Evolutionary conservation across 257 asterid genomes (phyloP), one percentile per base, ranked within the genome.

Genomic region (Voacanga thouarsii): DNA sequence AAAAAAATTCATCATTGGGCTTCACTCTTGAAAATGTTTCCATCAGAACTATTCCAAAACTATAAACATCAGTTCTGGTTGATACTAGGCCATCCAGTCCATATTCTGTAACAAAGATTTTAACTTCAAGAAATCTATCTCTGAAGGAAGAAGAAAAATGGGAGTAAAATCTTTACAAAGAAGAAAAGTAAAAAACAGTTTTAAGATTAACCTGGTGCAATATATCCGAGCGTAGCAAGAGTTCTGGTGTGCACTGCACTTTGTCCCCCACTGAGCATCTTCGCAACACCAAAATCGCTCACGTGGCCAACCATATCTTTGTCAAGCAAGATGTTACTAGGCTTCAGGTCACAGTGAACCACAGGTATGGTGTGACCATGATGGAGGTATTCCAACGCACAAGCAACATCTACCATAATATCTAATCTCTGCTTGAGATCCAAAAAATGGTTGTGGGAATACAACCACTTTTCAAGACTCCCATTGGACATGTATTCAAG

Each of bases 51-150:
- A 85, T 47, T 10, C 90, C 90, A 1, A 41, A 85, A 72, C 92
- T 82, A 70, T 86, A 85, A 55, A 86, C 71, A 51, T 88, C 92
- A 15, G 86, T 72, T 50, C 78, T 80, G 18, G 86, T 75, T 0
- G 92, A 89, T 10, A 87, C 82, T 0, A 85, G 28, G 2, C 92
- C 92, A 72, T 83, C 86, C 47, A 26, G 76, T 79, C 92, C 88
- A 69, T 80, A 83, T 76, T 87, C 90, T 87, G 74, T 68, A 50
- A 19, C 21, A 26, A 43, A 76, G 73, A 43, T 53, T 50, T 19
- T 33, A 57, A 59, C 24, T 3, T 19, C 21, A 51, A 12, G 21
- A 51, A 51, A 51, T 51, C 57, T 33, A 1, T 15, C 21, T 51
- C 14, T 51, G 19, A 12, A 51, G 57, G 21, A 51, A 51, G 57